Evolutionary conservation across 202 grass and related monocot genomes (phyloP).

Genomic region (Hordeum pubiflorum): DNA sequence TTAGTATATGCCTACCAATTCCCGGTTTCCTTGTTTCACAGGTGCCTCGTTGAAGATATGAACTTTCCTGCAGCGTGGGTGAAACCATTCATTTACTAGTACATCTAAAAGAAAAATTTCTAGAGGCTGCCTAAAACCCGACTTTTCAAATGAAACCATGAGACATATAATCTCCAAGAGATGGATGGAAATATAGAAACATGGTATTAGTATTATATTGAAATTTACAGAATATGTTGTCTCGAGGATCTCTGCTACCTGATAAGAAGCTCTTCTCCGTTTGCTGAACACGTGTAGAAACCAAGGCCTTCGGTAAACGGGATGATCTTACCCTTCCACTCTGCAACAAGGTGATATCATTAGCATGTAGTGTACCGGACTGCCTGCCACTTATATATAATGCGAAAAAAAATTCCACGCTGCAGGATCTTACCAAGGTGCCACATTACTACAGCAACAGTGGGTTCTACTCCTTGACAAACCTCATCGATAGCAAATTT

Average conservation of each 20-base stretch:
- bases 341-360: slow-evolving; percentile 36
- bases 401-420: background rate
- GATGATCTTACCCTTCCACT: slow-evolving; percentile 71
- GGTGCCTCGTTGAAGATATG: slow-evolving; percentile 60
- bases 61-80: slow-evolving; percentile 48
- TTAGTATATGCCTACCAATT: slow-evolving; percentile 40
- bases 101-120: background rate
- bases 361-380: background rate
- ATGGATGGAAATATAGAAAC: background rate
- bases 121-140: background rate
- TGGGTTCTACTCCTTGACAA: slow-evolving; percentile 42
- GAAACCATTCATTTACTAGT: slow-evolving; percentile 8
- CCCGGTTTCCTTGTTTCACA: slow-evolving; percentile 53
- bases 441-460: slow-evolving; percentile 56
- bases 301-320: slow-evolving; percentile 68
- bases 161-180: background rate
- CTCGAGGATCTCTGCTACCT: slow-evolving; percentile 36
- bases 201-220: too few relatives aligned
- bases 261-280: slow-evolving; percentile 39
- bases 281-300: slow-evolving; percentile 56
- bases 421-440: slow-evolving; percentile 61
- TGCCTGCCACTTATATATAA: slow-evolving; percentile 8
- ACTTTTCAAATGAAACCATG: background rate
- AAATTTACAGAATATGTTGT: too few relatives aligned
- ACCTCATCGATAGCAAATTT: slow-evolving; percentile 56